A percentile compares a stretch with the other conserved stretches of the same genome.
These are phyloP conservation scores for Fragosphaeria purpurea DNA, from an alignment of 2,329 filamentous ascomycete genomes.

Conservation along the genomic window DNA sequence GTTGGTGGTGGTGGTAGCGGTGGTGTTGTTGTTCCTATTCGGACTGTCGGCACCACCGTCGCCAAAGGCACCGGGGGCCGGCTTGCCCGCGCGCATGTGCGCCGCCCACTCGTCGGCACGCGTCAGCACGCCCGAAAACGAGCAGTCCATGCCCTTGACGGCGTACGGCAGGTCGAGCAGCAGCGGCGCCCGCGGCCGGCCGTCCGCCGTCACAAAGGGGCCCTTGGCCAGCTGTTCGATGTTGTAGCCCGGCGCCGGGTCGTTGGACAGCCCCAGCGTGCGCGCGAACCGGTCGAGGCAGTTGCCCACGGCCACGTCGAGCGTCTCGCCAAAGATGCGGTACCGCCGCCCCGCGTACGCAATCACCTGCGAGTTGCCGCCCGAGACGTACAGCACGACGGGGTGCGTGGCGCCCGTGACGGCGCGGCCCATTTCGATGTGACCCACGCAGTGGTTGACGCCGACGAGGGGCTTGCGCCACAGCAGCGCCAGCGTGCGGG, in stretches of 20 bases:
- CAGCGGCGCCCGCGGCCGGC: slow-evolving; percentile 48
- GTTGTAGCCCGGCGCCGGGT: slow-evolving; percentile 94
- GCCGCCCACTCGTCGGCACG: slow-evolving; percentile 70
- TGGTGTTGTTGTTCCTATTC: slow-evolving; percentile 33
- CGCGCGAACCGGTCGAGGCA: slow-evolving; percentile 93
- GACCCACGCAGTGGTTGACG: slow-evolving; percentile 96
- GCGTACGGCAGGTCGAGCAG: slow-evolving; percentile 87
- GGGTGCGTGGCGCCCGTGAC: slow-evolving; percentile 88
- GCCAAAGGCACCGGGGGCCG: slow-evolving; percentile 19
- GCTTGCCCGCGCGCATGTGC: slow-evolving; percentile 43
- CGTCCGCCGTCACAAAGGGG: slow-evolving; percentile 10
- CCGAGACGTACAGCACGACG: slow-evolving; percentile 89
- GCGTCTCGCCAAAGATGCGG: slow-evolving; percentile 93
- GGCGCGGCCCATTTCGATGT: slow-evolving; percentile 95
- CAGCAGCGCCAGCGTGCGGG: slow-evolving; percentile 68
- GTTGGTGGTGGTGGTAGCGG: slow-evolving; percentile 34
- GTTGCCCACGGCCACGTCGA: slow-evolving; percentile 96
- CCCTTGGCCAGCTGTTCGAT: slow-evolving; percentile 80
- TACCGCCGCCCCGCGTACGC: slow-evolving; percentile 92
- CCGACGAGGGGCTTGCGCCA: slow-evolving; percentile 87
- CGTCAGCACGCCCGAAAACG: slow-evolving; percentile 85
- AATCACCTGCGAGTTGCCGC: slow-evolving; percentile 96
- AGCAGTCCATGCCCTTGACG: slow-evolving; percentile 98
- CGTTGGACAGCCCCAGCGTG: slow-evolving; percentile 83
- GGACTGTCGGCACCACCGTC: no score